These are phyloP conservation scores for Aspergillus nidulans DNA, from an alignment of 495 filamentous ascomycete species.

Conservation along the genomic window DNA sequence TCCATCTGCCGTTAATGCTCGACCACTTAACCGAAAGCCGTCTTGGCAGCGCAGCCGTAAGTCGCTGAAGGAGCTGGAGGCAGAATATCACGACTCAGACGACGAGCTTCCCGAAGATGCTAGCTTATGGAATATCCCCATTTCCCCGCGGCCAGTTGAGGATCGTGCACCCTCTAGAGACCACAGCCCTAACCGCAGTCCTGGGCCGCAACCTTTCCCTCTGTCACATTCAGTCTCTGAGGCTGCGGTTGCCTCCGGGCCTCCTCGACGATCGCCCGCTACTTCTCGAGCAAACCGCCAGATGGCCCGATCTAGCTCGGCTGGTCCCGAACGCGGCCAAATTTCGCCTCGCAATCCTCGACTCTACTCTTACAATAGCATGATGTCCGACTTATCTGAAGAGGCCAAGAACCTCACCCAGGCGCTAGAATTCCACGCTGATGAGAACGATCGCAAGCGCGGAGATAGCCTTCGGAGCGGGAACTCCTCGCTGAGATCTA, in stretches of 20 bases:
- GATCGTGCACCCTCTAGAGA: conserved; percentile 54
- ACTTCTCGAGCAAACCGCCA: conserved; percentile 30
- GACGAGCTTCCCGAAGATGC: conserved; percentile 92
- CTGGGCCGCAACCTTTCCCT: conserved; percentile 37
- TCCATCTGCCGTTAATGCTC: conserved; percentile 33
- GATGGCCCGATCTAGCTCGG: conserved; percentile 38
- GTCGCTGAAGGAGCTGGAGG: conserved; percentile 71
- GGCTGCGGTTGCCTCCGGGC: conserved; percentile 5
- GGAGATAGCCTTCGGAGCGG: conserved; percentile 50
- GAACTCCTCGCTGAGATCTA: conserved; percentile 38
- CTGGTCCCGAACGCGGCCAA: conserved; percentile 41
- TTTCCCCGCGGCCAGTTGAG: conserved; percentile 75
- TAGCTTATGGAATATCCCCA: conserved; percentile 87
- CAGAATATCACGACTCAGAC: conserved; percentile 83
- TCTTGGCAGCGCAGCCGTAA: conserved; percentile 78
- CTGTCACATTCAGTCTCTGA: conserved; percentile 38
- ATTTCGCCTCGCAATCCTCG: conserved; percentile 52
- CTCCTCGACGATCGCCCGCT: conserved; percentile 24
- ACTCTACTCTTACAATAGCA: conserved; percentile 82
- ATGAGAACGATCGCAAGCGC: conserved; percentile 51
- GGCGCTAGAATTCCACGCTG: conserved; percentile 80
- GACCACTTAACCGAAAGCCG: conserved; percentile 33
- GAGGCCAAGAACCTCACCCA: conserved; percentile 88
- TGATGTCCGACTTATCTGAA: conserved; percentile 71
- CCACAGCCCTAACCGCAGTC: conserved; percentile 52